Conservation (phyloP, 2,329 filamentous ascomycete species). For the Sordariomycetes sp. region DNA sequence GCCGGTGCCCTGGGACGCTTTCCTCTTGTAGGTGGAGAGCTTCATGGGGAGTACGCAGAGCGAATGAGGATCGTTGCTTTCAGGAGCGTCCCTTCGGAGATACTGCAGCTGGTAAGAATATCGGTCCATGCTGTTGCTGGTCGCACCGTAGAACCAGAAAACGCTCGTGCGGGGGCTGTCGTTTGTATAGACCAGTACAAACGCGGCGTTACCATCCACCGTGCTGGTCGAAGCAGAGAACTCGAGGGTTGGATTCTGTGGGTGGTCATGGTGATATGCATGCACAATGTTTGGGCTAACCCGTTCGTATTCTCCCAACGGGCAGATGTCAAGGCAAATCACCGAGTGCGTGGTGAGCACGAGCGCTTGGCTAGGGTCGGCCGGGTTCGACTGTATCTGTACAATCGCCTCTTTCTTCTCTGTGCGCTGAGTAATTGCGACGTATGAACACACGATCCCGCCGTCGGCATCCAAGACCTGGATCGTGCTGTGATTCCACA, state of each 20-base stretch:
- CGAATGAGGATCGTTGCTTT: slow-evolving; percentile 10
- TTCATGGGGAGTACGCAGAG: slow-evolving; percentile 15
- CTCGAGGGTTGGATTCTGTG: neutral
- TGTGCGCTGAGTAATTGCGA: slow-evolving; percentile 3
- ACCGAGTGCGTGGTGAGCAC: slow-evolving; percentile 6
- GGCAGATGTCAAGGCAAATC: slow-evolving; percentile 4
- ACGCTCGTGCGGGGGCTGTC: neutral
- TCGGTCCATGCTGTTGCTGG: neutral
- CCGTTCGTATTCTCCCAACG: neutral
- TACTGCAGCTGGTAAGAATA: slow-evolving; percentile 3
- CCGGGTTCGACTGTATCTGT: slow-evolving; percentile 4
- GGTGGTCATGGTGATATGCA: neutral
- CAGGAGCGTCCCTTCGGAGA: slow-evolving; percentile 9
- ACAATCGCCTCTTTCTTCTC: slow-evolving; percentile 6
- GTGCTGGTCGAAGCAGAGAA: neutral
- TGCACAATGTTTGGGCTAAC: neutral
- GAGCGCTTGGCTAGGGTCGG: slow-evolving; percentile 2
- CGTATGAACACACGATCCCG: neutral
- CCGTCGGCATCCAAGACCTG: slow-evolving; percentile 3
- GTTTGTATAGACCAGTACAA: neutral
- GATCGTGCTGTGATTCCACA: slow-evolving; percentile 6
- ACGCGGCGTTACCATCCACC: neutral
- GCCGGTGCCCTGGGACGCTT: slow-evolving; percentile 10
- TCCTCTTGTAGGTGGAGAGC: slow-evolving; percentile 7
- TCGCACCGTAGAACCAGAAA: neutral